Evolutionary conservation across 371 early-diverging fungal species (phyloP).

Genomic region (Mucor lusitanicus): DNA sequence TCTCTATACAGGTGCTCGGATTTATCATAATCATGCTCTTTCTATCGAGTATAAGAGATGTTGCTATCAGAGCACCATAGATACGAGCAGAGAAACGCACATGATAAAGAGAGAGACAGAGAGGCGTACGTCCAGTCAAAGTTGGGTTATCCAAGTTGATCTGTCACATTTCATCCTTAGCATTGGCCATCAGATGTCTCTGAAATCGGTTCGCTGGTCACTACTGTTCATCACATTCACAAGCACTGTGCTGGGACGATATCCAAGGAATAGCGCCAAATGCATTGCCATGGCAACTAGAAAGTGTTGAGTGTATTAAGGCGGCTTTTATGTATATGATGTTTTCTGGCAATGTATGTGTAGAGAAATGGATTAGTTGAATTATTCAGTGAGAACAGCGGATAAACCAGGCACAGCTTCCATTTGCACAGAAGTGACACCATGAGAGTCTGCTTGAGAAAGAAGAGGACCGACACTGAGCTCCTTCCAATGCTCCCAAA

Average conservation of each 20-base stretch:
- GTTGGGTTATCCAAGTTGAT: no score
- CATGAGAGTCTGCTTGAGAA: constrained; percentile 57
- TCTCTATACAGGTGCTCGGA: not conserved
- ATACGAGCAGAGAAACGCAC: not conserved
- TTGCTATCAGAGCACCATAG: not conserved
- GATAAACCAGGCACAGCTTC: constrained; percentile 33
- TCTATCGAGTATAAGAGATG: not conserved
- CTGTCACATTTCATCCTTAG: no score
- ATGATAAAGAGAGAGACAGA: not conserved
- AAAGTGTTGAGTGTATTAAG: not conserved
- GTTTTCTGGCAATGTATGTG: not conserved
- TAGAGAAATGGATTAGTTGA: not conserved
- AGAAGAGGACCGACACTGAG: constrained; percentile 80
- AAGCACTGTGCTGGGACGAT: no score
- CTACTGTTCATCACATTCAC: no score
- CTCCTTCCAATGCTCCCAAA: constrained; percentile 76
- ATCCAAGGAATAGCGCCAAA: not conserved
- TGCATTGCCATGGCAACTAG: not conserved
- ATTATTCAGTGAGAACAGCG: not conserved
- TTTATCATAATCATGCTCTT: not conserved
- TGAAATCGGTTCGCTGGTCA: not conserved
- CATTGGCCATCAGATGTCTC: not conserved
- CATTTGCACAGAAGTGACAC: constrained; percentile 35
- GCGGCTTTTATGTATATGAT: not conserved
- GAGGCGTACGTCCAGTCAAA: no score